Percentiles rank a stretch among this genome's conserved stretches.
Conservation (phyloP, 495 filamentous ascomycete genomes). For the Penicillium herquei region DNA sequence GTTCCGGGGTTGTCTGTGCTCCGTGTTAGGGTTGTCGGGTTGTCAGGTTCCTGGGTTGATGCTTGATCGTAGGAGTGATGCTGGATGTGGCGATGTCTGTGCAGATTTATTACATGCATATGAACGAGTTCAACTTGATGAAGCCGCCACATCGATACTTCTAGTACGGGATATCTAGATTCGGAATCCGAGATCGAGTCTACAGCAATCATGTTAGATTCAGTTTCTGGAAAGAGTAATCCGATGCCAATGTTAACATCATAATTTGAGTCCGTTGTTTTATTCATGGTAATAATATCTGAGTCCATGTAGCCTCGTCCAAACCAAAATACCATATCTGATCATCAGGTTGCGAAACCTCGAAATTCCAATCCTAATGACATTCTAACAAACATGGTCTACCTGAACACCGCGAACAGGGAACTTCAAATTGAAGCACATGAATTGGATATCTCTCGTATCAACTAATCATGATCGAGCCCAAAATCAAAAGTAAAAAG, state of each 20-base stretch:
- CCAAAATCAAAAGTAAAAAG: background rate
- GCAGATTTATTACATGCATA: no score
- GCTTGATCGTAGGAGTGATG: background rate
- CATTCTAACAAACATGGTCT: constrained; percentile 6
- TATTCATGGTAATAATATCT: no score
- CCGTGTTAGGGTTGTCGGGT: background rate
- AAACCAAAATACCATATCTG: no score
- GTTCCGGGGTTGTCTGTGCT: constrained; percentile 3
- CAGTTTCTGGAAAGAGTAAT: no score
- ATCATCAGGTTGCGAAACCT: no score
- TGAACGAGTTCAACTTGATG: background rate
- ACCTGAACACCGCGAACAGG: constrained; percentile 8
- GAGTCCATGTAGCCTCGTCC: no score
- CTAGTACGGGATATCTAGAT: no score
- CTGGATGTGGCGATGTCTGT: background rate
- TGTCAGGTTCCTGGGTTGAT: background rate
- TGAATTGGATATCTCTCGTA: constrained; percentile 7
- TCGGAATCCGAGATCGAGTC: no score
- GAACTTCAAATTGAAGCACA: constrained; percentile 6
- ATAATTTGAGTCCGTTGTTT: no score
- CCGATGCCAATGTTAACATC: no score
- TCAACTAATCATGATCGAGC: background rate
- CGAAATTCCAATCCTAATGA: background rate
- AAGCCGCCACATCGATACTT: background rate
- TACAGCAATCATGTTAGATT: no score